Percentiles rank a stretch among this genome's conserved stretches.
These are phyloP conservation scores for Aspergillus sp. DNA, from an alignment of 2,329 filamentous ascomycete species.

Conservation along the genomic window DNA sequence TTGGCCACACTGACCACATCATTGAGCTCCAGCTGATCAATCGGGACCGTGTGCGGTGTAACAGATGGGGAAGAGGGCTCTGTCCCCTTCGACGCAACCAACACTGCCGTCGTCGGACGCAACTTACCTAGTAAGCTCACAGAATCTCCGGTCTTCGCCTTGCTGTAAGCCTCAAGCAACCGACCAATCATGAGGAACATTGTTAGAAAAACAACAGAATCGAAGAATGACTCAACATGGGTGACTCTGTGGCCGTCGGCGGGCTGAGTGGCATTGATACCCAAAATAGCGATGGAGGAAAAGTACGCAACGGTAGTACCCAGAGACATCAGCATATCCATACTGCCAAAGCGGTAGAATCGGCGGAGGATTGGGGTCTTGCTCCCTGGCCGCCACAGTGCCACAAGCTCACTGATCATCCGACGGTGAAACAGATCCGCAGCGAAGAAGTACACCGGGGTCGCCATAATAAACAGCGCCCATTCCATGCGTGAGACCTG, in stretches of 20 bases:
- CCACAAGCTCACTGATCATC: constrained; percentile 73
- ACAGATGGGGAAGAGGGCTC: too few relatives aligned
- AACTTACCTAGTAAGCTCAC: constrained; percentile 77
- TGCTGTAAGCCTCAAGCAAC: constrained; percentile 76
- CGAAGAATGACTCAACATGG: constrained; percentile 63
- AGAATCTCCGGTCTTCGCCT: constrained; percentile 84
- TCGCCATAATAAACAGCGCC: constrained; percentile 68
- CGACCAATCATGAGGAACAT: constrained; percentile 73
- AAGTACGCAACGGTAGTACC: constrained; percentile 87
- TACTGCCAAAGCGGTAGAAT: constrained; percentile 92
- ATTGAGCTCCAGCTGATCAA: constrained; percentile 72
- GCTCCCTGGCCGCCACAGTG: constrained; percentile 76
- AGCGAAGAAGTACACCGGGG: not conserved
- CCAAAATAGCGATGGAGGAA: constrained; percentile 75
- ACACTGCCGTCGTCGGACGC: too few relatives aligned
- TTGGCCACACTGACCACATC: constrained; percentile 74
- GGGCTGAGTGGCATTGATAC: constrained; percentile 58
- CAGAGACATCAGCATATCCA: constrained; percentile 90
- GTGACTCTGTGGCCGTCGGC: too few relatives aligned
- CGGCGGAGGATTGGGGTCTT: constrained; percentile 69
- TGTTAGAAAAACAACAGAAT: constrained; percentile 88
- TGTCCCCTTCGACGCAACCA: too few relatives aligned
- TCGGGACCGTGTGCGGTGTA: too few relatives aligned
- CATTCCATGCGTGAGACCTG: constrained; percentile 73
- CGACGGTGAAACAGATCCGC: constrained; percentile 49